Evolutionary conservation across 1,284 basidiomycete species (phyloP).

Genomic region (Cryptococcus sp.): DNA sequence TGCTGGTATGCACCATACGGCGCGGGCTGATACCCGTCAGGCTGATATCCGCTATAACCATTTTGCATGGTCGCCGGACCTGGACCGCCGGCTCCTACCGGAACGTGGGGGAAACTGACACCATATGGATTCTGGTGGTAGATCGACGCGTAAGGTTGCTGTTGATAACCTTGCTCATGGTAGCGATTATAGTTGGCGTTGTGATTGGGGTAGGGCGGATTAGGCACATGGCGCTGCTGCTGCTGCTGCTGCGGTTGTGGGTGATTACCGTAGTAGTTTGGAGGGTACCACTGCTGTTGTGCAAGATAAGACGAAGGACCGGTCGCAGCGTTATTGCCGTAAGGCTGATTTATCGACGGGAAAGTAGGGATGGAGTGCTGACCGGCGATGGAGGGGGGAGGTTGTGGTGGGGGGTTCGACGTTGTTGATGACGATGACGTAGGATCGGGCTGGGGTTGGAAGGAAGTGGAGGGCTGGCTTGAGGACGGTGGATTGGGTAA

Average conservation of each 20-base stretch:
- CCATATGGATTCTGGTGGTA: constrained; percentile 13
- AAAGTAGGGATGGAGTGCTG: constrained; percentile 8
- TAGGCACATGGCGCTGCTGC: constrained; percentile 1
- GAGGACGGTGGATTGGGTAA: constrained; percentile 6
- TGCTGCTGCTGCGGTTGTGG: not conserved
- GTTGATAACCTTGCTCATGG: constrained; percentile 5
- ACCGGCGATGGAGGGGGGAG: constrained; percentile 12
- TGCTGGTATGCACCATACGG: constrained; percentile 10
- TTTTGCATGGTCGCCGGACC: constrained; percentile 51
- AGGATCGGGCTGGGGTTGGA: constrained; percentile 14
- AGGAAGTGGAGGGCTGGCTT: constrained; percentile 7
- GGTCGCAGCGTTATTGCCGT: not conserved
- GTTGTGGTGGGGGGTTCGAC: constrained; percentile 14
- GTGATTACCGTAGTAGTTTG: not conserved
- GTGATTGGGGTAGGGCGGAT: not conserved
- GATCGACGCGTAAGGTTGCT: constrained; percentile 11
- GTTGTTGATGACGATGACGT: constrained; percentile 15
- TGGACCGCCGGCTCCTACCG: constrained; percentile 33
- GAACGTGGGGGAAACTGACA: constrained; percentile 15
- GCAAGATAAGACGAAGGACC: constrained; percentile 5
- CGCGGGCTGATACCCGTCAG: constrained; percentile 6
- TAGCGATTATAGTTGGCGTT: constrained; percentile 4
- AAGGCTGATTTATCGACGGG: constrained; percentile 11
- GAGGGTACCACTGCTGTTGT: not conserved
- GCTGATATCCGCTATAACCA: constrained; percentile 28